Percentiles rank a stretch among this genome's conserved stretches.
Evolutionary conservation across 768 basidiomycete genomes (phyloP).

Genomic region (Kockovaella imperatae): DNA sequence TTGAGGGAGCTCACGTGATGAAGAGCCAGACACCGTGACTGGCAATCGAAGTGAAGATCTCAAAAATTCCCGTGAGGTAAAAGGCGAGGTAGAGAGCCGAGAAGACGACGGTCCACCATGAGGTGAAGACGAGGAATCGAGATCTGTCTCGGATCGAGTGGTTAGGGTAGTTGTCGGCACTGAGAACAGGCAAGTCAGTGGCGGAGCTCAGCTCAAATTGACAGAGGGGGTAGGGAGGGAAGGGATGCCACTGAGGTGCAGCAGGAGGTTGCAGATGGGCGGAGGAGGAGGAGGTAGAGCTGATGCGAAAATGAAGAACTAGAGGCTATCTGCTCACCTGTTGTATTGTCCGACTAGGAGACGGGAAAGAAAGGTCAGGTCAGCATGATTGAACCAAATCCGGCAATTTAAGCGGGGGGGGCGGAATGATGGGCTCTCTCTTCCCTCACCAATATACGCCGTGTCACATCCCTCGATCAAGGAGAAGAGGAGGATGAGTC

Average conservation of each 20-base stretch:
- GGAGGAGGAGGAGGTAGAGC: too few relatives aligned
- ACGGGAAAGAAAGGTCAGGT: too few relatives aligned
- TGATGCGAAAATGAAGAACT: not conserved
- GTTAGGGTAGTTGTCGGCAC: constrained; percentile 35
- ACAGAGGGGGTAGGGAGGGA: too few relatives aligned
- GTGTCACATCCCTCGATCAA: constrained; percentile 42
- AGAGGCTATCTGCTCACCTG: not conserved
- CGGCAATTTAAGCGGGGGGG: not conserved
- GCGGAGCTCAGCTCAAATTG: not conserved
- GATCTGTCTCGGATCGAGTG: constrained; percentile 31
- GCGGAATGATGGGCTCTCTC: not conserved
- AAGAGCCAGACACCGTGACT: constrained; percentile 32
- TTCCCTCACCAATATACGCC: constrained; percentile 30
- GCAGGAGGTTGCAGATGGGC: too few relatives aligned
- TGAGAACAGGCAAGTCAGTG: constrained; percentile 3
- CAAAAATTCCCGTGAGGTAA: constrained; percentile 26
- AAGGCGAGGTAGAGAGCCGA: constrained; percentile 32
- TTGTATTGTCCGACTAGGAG: constrained; percentile 1
- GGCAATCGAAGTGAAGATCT: constrained; percentile 34
- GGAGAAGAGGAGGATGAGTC: constrained; percentile 32
- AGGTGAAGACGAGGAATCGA: constrained; percentile 41
- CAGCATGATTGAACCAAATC: too few relatives aligned
- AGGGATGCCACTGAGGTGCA: too few relatives aligned
- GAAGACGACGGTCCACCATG: constrained; percentile 45
- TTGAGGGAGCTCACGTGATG: constrained; percentile 36